Conservation (phyloP, 2,329 filamentous ascomycete species). For the Escovopsis weberi region DNA sequence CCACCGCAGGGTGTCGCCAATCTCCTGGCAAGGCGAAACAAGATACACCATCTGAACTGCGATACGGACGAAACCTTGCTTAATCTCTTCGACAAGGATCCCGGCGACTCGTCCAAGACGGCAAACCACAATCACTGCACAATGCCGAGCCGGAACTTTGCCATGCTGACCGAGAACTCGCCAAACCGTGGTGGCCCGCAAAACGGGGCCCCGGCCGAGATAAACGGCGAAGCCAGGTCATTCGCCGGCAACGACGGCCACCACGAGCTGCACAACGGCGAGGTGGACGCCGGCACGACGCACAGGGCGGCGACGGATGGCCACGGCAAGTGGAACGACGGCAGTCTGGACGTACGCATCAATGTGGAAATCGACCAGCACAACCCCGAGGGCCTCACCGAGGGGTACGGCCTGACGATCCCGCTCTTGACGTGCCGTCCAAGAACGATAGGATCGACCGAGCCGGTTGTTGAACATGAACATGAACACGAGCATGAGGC, state of each 20-base stretch:
- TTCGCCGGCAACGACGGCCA: slow-evolving; percentile 48
- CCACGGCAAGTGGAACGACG: slow-evolving; percentile 41
- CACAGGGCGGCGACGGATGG: slow-evolving; percentile 56
- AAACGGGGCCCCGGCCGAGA: slow-evolving; percentile 10
- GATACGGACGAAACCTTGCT: slow-evolving; percentile 88
- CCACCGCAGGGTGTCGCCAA: slow-evolving; percentile 80
- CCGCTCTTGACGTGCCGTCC: slow-evolving; percentile 43
- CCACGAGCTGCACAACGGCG: slow-evolving; percentile 57
- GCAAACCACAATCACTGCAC: slow-evolving; percentile 67
- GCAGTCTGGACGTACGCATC: slow-evolving; percentile 65
- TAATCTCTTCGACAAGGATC: slow-evolving; percentile 81
- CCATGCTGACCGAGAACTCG: slow-evolving; percentile 79
- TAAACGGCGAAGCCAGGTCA: slow-evolving; percentile 9
- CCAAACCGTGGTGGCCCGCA: slow-evolving; percentile 25
- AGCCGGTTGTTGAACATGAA: too few relatives aligned
- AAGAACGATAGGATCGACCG: slow-evolving; percentile 3
- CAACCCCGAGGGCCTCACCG: slow-evolving; percentile 64
- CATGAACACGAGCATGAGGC: too few relatives aligned
- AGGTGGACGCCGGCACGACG: slow-evolving; percentile 60
- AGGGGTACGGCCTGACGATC: slow-evolving; percentile 75
- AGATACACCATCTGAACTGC: slow-evolving; percentile 51
- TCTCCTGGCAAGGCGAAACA: slow-evolving; percentile 80
- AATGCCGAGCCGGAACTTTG: slow-evolving; percentile 88
- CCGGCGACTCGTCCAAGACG: slow-evolving; percentile 62
- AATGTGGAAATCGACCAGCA: slow-evolving; percentile 79